Percentiles rank a stretch among this genome's conserved stretches.
phyloP scores from a whole-genome alignment of 371 early-diverging fungal species.

The Mortierella sp. region DNA sequence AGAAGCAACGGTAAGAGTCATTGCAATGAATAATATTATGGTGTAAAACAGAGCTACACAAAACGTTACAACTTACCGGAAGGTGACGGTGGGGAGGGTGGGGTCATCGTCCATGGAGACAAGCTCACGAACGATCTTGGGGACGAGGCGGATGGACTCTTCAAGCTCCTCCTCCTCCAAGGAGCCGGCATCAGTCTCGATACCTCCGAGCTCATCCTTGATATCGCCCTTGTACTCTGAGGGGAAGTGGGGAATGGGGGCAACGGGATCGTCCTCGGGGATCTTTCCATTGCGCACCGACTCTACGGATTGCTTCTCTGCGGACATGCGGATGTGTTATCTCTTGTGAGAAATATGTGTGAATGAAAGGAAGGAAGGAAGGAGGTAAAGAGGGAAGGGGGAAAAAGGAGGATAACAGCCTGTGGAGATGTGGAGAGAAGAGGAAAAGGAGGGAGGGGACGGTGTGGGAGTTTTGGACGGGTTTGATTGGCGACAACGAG shows the following conservation, averaged over 20 bases:
- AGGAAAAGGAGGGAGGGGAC: background rate
- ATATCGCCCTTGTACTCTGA: constrained; percentile 32
- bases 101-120: constrained; percentile 59
- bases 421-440: background rate
- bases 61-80: constrained; percentile 34
- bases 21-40: background rate
- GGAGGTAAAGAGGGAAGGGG: background rate
- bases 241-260: constrained; percentile 51
- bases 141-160: constrained; percentile 51
- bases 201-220: constrained; percentile 33
- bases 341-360: background rate
- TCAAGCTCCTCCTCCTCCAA: constrained; percentile 51
- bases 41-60: background rate
- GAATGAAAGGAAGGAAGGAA: background rate
- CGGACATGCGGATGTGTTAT: constrained; percentile 8
- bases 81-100: constrained; percentile 52
- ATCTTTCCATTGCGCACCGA: constrained; percentile 19
- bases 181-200: constrained; percentile 41
- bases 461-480: background rate
- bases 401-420: background rate
- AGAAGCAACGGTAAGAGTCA: background rate
- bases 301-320: constrained; percentile 11
- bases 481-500: constrained; percentile 10
- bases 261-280: constrained; percentile 46
- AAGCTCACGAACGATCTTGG: constrained; percentile 56